These are phyloP conservation scores for Oryza nivara DNA, from an alignment of 176 grass and related monocot species.

Conservation along the genomic window DNA sequence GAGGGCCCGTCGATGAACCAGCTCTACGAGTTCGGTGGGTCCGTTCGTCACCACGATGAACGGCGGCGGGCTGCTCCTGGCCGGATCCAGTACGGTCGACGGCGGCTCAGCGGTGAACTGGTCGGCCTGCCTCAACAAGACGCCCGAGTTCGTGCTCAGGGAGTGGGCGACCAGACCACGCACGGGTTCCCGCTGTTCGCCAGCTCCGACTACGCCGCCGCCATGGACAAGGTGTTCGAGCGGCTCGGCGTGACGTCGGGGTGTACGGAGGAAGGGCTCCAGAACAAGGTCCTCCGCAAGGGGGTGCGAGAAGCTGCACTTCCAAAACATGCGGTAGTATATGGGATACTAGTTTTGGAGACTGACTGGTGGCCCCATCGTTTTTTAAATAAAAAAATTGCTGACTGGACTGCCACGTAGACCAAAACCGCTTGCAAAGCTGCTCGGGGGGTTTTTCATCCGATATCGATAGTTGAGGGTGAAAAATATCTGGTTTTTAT, in stretches of 20 bases:
- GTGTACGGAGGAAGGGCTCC: conserved; percentile 69
- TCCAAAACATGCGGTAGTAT: no score
- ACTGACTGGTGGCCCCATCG: no score
- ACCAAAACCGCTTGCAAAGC: no score
- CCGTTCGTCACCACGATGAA: conserved; percentile 52
- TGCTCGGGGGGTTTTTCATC: no score
- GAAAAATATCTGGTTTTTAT: no score
- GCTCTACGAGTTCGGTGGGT: conserved; percentile 68
- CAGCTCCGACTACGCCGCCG: conserved; percentile 54
- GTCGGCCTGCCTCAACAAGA: conserved; percentile 75
- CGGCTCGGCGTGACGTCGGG: conserved; percentile 64
- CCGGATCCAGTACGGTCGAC: conserved; percentile 69
- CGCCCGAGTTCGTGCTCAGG: conserved; percentile 53
- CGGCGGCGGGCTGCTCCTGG: conserved; percentile 59
- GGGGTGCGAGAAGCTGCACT: conserved; percentile 67
- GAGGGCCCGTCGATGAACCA: conserved; percentile 76
- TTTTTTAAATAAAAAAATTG: no score
- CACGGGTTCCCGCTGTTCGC: conserved; percentile 58
- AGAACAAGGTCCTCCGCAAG: conserved; percentile 82
- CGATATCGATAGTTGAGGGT: no score
- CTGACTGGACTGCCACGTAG: no score
- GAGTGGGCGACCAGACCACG: conserved; percentile 56
- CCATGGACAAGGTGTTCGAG: conserved; percentile 75
- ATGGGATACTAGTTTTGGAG: no score
- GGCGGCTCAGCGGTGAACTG: conserved; percentile 89